Evolutionary conservation across 805 yeast species (phyloP).

Genomic region (Lipomyces japonicus): DNA sequence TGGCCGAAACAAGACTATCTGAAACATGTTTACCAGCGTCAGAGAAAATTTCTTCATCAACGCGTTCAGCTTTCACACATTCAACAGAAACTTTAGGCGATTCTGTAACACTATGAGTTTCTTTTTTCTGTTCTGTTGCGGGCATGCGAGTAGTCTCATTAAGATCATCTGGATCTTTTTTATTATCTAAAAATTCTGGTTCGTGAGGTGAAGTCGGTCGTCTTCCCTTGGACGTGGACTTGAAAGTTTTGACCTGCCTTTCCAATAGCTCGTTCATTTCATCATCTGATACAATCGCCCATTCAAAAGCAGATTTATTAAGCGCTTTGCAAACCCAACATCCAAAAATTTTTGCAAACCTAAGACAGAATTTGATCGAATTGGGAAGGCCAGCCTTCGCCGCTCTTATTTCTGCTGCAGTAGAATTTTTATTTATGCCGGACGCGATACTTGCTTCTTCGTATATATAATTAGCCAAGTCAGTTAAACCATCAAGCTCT

Average conservation of each 20-base stretch:
- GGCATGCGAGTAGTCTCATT: too few relatives aligned
- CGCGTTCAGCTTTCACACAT: too few relatives aligned
- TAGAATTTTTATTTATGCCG: slow-evolving; percentile 8
- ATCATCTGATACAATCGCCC: slow-evolving; percentile 20
- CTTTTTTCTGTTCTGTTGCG: too few relatives aligned
- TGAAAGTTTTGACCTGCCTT: background rate
- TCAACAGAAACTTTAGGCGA: too few relatives aligned
- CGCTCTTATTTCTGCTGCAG: slow-evolving; percentile 16
- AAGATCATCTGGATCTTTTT: too few relatives aligned
- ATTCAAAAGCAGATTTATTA: slow-evolving; percentile 9
- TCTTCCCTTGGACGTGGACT: background rate
- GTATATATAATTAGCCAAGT: slow-evolving; percentile 16
- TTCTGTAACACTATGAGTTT: too few relatives aligned
- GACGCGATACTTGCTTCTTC: slow-evolving; percentile 13
- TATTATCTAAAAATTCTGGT: too few relatives aligned
- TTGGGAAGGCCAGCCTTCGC: slow-evolving; percentile 19
- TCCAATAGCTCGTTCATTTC: slow-evolving; percentile 8
- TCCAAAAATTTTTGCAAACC: slow-evolving; percentile 16
- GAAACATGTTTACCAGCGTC: too few relatives aligned
- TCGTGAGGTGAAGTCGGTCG: slow-evolving; percentile 1
- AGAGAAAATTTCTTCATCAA: too few relatives aligned
- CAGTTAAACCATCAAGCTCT: slow-evolving; percentile 6
- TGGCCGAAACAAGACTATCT: too few relatives aligned
- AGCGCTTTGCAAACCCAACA: slow-evolving; percentile 10
- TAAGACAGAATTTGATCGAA: slow-evolving; percentile 10